These are phyloP conservation scores for Passalora sequoiae DNA, from an alignment of 2,329 filamentous ascomycete genomes.

Conservation along the genomic window DNA sequence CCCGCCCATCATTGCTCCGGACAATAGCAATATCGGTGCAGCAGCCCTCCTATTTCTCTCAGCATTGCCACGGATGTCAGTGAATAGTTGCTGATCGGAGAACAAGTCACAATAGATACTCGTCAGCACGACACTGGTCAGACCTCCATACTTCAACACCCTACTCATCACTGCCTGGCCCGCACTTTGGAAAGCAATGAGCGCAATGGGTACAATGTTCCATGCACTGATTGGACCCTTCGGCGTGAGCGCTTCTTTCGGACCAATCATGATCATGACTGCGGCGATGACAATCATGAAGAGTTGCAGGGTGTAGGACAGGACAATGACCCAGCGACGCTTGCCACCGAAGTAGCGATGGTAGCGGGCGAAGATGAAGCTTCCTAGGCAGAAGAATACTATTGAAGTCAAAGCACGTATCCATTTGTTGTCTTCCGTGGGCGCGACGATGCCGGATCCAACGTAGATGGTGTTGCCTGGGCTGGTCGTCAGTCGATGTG, in stretches of 20 bases:
- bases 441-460: conserved; percentile 62
- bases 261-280: conserved; percentile 41
- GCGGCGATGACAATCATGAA: conserved; percentile 39
- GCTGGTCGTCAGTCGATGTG: conserved; percentile 8
- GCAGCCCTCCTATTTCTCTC: conserved; percentile 51
- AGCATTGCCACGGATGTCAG: conserved; percentile 38
- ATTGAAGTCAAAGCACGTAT: conserved; percentile 69
- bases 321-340: conserved; percentile 59
- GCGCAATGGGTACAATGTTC: conserved; percentile 60
- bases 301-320: conserved; percentile 39
- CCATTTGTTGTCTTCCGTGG: conserved; percentile 52
- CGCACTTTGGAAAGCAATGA: conserved; percentile 71
- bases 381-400: conserved; percentile 64
- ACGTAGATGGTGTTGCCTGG: conserved; percentile 69
- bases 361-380: conserved; percentile 64
- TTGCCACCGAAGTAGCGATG: conserved; percentile 59
- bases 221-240: conserved; percentile 21
- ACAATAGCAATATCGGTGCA: conserved; percentile 49
- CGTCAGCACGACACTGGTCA: conserved; percentile 75
- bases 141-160: conserved; percentile 61
- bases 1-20: conserved; percentile 53
- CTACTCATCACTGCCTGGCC: conserved; percentile 73
- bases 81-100: conserved; percentile 55
- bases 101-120: conserved; percentile 79
- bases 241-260: conserved; percentile 10